Base-by-base conservation (phyloP, 495 filamentous ascomycete species). In the Hyphodiscus hymeniophilus region DNA sequence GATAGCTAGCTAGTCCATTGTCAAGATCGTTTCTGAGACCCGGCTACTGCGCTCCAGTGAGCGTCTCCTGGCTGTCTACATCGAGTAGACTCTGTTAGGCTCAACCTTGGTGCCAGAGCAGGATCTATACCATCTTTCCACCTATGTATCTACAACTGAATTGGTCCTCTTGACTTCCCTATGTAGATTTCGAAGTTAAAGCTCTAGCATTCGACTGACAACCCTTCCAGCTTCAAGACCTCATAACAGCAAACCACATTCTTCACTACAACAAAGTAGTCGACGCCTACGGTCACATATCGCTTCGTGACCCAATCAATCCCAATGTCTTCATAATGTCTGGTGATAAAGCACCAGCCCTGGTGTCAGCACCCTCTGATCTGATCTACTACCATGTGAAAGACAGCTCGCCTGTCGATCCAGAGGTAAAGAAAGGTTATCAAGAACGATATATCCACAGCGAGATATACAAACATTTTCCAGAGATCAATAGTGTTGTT, bases 281-380 rank as follows among this genome's bases (percentile, higher is more conserved):
- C 32, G 74, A 77, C 47, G 72, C 70, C 5, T 78, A 70, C 46
- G 74, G 74, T 34, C 74, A 78, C 38, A 61, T 77, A 28, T 74
- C 73, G 2, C 50, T 76, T 24, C 64, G 74, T 1, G 57, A 77
- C 47, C 71, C 69, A 0, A 12, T 51, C 32, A 64, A 66, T 31
- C 55, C 57, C 1, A 16, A 57, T 4, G 61, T 52, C 16, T 75
- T 74, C 58, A 60, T 78, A 51, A 66, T 76, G 60, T 65, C 70
- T 6, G 55, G 61, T 15, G 58, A 60, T 52, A 48, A 71, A 6
- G 70, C 71, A 7, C 71, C 74, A 2, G 74, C 65, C 3, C 42
- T 66, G 3, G 61, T 78, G 10, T 64, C 68, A 4, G 66, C 61
- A 0, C 32, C 50, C 1, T 21, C 42, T n/a, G 69, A 78, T 55